Evolutionary conservation across 768 basidiomycete genomes (phyloP), one percentile per base, ranked within the genome.

Genomic region (Cystofilobasidium bisporidii): DNA sequence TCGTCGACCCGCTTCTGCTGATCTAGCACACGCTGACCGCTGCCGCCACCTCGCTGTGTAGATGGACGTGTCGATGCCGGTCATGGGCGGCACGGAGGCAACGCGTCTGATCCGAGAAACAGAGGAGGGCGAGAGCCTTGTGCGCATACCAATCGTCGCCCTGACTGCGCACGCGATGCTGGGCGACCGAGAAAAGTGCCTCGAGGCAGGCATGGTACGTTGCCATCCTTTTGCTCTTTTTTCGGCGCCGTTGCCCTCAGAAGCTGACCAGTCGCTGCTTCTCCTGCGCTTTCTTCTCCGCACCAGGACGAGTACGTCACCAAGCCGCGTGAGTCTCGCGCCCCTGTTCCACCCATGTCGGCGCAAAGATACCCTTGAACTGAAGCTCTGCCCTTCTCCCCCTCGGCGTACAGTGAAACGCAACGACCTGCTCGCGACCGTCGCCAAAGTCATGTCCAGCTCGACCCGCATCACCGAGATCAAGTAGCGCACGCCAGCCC

Each of bases 51-150:
- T 17, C 61, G 9, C 18, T 67, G 41, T 36, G 61, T 20, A 94
- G 89, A 97, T 97, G 94, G 93, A 97, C 73, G 87, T 96, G 18
- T 96, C 92, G 47, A 77, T 78, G 77, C 77, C 77, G 26, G 74
- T 75, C 30, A 97, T 98, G 91, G 92, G 93, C 60, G 93, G 94
- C 71, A 91, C 94, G 86, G 93, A 99, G 77, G 91, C 94, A 1
- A 99, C 96, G 0, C 87, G 91, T 71, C 81, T 90, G 66, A 69
- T 66, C 28, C 85, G 94, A 61, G 82, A 84, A 43, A 90, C 86
- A 74, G 94, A 98, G 79, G 79, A 82, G 75, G 82, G 86, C 70
- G 84, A 84, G 71, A 81, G 84, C 11, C 79, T 91, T 36, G 75
- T 83, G 20, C 82, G 85, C 2, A 90, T 85, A 9, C 94, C 96